Evolutionary conservation across 768 basidiomycete genomes (phyloP).

Genomic region (Boletus edulis): DNA sequence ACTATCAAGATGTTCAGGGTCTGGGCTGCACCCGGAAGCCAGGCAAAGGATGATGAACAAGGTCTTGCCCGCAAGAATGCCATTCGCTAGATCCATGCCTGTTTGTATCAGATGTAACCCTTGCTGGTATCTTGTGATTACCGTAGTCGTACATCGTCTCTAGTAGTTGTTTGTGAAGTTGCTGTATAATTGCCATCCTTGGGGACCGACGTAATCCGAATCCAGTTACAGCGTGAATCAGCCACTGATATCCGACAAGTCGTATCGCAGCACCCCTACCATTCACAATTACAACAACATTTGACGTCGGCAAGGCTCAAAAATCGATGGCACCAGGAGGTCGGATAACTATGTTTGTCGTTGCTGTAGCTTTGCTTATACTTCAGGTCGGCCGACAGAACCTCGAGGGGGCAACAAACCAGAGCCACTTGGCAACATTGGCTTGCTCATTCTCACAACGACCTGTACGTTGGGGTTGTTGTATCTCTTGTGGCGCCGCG

Average conservation of each 20-base stretch:
- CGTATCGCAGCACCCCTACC: not conserved
- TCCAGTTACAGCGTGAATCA: too few relatives aligned
- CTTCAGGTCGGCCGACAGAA: conserved; percentile 36
- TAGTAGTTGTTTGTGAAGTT: not conserved
- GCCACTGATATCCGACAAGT: too few relatives aligned
- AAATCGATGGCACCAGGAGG: conserved; percentile 27
- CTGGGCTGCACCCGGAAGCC: conserved; percentile 39
- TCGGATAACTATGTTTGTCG: not conserved
- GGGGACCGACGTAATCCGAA: too few relatives aligned
- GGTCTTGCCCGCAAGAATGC: conserved; percentile 23
- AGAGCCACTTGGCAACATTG: conserved; percentile 59
- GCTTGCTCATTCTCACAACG: conserved; percentile 54
- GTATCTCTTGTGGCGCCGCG: conserved; percentile 63
- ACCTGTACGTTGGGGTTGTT: conserved; percentile 54
- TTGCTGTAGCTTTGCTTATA: not conserved
- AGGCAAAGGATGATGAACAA: conserved; percentile 16
- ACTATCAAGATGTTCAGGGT: conserved; percentile 75
- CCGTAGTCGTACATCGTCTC: conserved; percentile 9
- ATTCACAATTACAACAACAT: not conserved
- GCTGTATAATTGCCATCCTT: too few relatives aligned
- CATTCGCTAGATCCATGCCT: conserved; percentile 23
- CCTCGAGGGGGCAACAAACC: conserved; percentile 60
- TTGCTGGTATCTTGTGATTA: conserved; percentile 3
- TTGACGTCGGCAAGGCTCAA: not conserved
- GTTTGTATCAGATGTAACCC: conserved; percentile 3